Base-by-base conservation (phyloP, 768 basidiomycete genomes). In the Serpula lacrymans region DNA sequence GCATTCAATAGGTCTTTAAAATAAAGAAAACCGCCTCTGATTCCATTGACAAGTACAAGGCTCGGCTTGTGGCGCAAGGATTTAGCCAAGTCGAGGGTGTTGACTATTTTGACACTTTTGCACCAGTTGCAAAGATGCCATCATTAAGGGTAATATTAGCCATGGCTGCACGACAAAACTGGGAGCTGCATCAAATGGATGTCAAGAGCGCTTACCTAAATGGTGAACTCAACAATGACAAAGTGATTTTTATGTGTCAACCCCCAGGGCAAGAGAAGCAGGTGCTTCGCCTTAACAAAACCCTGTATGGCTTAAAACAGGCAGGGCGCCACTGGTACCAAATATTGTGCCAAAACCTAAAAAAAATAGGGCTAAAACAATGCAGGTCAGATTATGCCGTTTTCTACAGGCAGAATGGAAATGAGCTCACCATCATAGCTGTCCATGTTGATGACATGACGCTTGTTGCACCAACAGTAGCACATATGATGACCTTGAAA, bases 171-270 rank as follows among this genome's bases (percentile, higher is more conserved):
- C 8, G 41, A 0, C 39, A 59, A 18, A 47, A 58, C 20, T 62
- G 63, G 39, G 53, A 70, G 4, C 34, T 74, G 10, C 51, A 67
- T 11, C 57, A 61, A 42, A 51, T 72, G n/a, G 70, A 78, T 45
- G 60, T 76, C 22, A 66, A 65, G 20, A 54, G 54, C 0, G 70
- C 67, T 0, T 74, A 64, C 48, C 61, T 75, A 1, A 68, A 65
- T 36, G 57, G 62, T 3, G 49, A 63, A 22, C 60, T 75, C 28
- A 55, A 54, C 25, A 48, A 63, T 24, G 52, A 52, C 6, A 57
- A 63, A 27, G 31, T 39, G 6, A 67, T 76, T 32, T 75, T 66
- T 55, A 72, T 76, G 69, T 17, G 53, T 5, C 65, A 64, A 39
- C 66, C 70, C 2, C 58, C 58, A 0, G 37, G 46, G 10, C 47